phyloP scores from a whole-genome alignment of 192 early-diverging fungal species.

The Oehlia diaphana region DNA sequence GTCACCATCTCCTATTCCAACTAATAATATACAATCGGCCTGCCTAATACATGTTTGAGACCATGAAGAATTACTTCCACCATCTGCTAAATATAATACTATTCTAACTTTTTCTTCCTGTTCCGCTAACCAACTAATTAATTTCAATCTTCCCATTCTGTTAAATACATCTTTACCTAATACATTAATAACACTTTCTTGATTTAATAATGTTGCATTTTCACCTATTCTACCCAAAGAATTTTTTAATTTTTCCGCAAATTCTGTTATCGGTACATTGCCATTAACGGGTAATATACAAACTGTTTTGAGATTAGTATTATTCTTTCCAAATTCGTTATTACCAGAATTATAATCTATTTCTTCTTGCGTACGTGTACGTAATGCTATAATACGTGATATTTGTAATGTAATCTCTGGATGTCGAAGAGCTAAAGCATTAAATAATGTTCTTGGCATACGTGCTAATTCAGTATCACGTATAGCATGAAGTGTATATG shows the following conservation, averaged over 20 bases:
- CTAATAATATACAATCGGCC: slow-evolving; percentile 93
- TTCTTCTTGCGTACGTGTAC: slow-evolving; percentile 50
- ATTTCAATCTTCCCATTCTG: slow-evolving; percentile 88
- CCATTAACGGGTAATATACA: slow-evolving; percentile 86
- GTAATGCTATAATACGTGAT: slow-evolving; percentile 82
- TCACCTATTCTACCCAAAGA: slow-evolving; percentile 73
- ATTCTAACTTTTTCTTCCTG: slow-evolving; percentile 87
- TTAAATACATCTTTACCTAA: slow-evolving; percentile 92
- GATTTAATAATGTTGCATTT: slow-evolving; percentile 76
- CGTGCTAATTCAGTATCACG: slow-evolving; percentile 95
- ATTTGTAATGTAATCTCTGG: slow-evolving; percentile 93
- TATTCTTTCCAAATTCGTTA: slow-evolving; percentile 69
- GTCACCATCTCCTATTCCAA: slow-evolving; percentile 90
- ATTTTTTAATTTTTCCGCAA: slow-evolving; percentile 79
- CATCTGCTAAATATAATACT: slow-evolving; percentile 95
- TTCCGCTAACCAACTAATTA: slow-evolving; percentile 91
- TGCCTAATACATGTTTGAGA: slow-evolving; percentile 92
- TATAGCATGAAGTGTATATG: slow-evolving; percentile 93
- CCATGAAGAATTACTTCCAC: slow-evolving; percentile 87
- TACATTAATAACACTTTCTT: slow-evolving; percentile 71
- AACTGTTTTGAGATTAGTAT: slow-evolving; percentile 93
- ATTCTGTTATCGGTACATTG: slow-evolving; percentile 82
- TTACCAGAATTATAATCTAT: slow-evolving; percentile 32
- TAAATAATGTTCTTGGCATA: slow-evolving; percentile 94
- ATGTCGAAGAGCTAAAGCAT: slow-evolving; percentile 82